Conservation (phyloP, 164 flowering plant species). For the Sextonia rubra region DNA sequence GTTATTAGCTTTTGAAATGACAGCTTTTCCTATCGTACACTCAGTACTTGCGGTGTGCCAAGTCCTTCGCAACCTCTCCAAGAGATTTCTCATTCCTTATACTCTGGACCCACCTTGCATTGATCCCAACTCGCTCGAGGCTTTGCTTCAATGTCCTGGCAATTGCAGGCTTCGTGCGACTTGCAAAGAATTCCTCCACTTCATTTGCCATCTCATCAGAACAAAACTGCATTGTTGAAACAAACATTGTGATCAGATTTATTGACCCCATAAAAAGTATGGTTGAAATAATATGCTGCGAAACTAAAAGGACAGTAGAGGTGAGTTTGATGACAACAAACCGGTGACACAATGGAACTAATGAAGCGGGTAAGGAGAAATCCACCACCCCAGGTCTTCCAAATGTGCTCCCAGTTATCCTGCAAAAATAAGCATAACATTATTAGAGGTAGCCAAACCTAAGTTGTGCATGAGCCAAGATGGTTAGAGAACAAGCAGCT, state of each 20-base stretch:
- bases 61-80: constrained; percentile 42
- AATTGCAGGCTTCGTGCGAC: constrained; percentile 48
- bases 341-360: constrained; percentile 71
- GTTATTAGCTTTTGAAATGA: no score
- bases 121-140: constrained; percentile 70
- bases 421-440: constrained; percentile 16
- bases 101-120: constrained; percentile 73
- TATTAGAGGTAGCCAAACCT: background rate
- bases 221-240: constrained; percentile 50
- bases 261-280: no score
- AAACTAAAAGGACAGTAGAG: background rate
- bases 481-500: background rate
- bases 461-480: background rate
- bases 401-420: constrained; percentile 81
- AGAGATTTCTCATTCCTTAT: constrained; percentile 55
- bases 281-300: background rate
- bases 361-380: constrained; percentile 69
- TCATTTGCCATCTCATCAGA: constrained; percentile 72
- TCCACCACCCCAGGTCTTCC: constrained; percentile 68
- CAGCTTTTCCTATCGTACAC: background rate
- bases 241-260: background rate
- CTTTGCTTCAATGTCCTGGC: constrained; percentile 92
- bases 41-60: constrained; percentile 46
- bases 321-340: constrained; percentile 23
- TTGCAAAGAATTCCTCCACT: constrained; percentile 69